Conservation (phyloP, 495 filamentous ascomycete species). For the Neurospora sp. region DNA sequence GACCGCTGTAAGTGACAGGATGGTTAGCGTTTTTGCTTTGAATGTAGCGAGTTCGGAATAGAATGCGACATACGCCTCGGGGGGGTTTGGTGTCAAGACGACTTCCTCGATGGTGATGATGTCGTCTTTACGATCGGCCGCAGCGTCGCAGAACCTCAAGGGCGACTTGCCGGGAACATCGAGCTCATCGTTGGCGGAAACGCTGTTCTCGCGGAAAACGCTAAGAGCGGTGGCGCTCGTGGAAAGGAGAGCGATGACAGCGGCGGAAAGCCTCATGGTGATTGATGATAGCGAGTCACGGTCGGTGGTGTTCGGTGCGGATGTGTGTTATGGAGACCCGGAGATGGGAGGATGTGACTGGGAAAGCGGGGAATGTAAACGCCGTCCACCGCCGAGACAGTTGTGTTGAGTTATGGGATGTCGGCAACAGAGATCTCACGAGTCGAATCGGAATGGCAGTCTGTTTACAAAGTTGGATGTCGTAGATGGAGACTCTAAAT, state of each 20-base stretch:
- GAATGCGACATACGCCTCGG: constrained; percentile 56
- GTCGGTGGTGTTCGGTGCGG: background rate
- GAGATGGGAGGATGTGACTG: background rate
- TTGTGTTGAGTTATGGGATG: background rate
- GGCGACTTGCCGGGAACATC: constrained; percentile 68
- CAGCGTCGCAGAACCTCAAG: constrained; percentile 56
- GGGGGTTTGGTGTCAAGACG: constrained; percentile 77
- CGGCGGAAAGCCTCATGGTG: constrained; percentile 34
- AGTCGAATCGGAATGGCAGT: background rate
- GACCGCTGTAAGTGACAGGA: constrained; percentile 46
- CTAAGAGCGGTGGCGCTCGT: constrained; percentile 29
- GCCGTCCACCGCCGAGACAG: background rate
- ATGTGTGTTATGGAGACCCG: background rate
- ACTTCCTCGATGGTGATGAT: constrained; percentile 69
- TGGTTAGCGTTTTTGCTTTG: background rate
- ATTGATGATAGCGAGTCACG: constrained; percentile 1
- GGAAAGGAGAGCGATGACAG: constrained; percentile 29
- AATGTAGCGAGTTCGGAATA: too few species aligned
- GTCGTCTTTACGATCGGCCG: constrained; percentile 42
- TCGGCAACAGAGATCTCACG: background rate
- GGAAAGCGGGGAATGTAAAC: background rate
- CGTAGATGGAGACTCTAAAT: background rate
- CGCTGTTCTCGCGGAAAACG: constrained; percentile 28
- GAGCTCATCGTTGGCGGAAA: constrained; percentile 25
- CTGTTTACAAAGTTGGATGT: background rate